Base-by-base conservation (phyloP, 2,329 filamentous ascomycete genomes). In the Colletotrichum brevisporum region DNA sequence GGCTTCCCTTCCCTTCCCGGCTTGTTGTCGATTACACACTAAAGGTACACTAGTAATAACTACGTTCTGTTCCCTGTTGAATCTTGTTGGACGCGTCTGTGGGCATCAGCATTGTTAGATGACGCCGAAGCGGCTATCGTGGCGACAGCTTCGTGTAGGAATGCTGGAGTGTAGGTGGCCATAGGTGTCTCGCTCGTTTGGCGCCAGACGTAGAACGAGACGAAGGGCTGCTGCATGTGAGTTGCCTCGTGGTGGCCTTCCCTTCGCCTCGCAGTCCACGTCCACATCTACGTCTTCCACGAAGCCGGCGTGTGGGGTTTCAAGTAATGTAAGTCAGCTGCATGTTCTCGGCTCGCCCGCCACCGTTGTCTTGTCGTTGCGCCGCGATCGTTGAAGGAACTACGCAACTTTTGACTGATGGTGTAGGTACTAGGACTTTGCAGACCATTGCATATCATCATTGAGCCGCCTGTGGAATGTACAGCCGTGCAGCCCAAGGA, bases 21-120 rank as follows among this genome's bases (percentile, higher is more conserved):
- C 21, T 36, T 36, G 31, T 10, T 36, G 31, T 36, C 9, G 31
- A 36, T 36, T 36, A 24, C 21, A 24, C 21, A 24, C 21, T 24
- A 24, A 2, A 3, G 21, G 21, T 24, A 24, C 21, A 24, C 21
- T 24, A 24, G 21, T 24, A 24, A 24, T 24, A 24, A 24, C 21
- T 24, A 36, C 10, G 31, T 36, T 36, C 6, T 36, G 8, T 41
- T 50, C 52, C 59, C 13, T 5, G 54, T 24, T 21, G 58, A 21
- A 47, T 50, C 21, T 26, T 58, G 10, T 24, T 21, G 24, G 48
- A 65, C 60, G 66, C 50, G 53, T 59, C 54, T 54, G 54, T 61
- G 47, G 24, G 41, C 60, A 36, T 60, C 31, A 48, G 13, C 21
- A 16, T 36, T 36, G 21, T 10, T 12, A 36, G 24, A 51, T 47